These are phyloP conservation scores for Pseudocercospora cruenta DNA, from an alignment of 2,329 filamentous ascomycete genomes.

Conservation along the genomic window DNA sequence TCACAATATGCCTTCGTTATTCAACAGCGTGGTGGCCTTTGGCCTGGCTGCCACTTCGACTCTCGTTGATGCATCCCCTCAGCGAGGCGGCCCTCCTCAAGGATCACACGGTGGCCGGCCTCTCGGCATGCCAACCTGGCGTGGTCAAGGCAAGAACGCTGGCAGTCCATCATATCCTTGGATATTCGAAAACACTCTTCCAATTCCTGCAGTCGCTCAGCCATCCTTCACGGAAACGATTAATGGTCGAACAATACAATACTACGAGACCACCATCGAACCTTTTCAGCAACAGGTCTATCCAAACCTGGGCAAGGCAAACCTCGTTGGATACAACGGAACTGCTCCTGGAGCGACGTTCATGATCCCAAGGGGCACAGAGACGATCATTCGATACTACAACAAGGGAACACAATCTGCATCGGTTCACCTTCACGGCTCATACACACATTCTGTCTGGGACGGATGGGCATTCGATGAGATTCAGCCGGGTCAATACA, in stretches of 20 bases:
- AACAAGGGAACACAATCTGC: constrained; percentile 53
- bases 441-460: constrained; percentile 45
- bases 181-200: constrained; percentile 29
- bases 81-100: constrained; percentile 8
- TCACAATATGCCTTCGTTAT: constrained; percentile 2
- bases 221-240: constrained; percentile 40
- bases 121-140: constrained; percentile 6
- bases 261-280: constrained; percentile 51
- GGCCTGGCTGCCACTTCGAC: constrained; percentile 16
- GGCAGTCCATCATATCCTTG: constrained; percentile 29
- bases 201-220: constrained; percentile 27
- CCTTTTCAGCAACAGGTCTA: constrained; percentile 49
- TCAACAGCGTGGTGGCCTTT: constrained; percentile 12
- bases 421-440: constrained; percentile 61
- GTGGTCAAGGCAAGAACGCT: constrained; percentile 27
- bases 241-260: constrained; percentile 48
- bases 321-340: constrained; percentile 57
- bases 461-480: constrained; percentile 59
- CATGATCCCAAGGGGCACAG: constrained; percentile 52
- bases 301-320: constrained; percentile 45
- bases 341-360: constrained; percentile 60
- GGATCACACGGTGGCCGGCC: background rate
- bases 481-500: constrained; percentile 57
- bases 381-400: constrained; percentile 59
- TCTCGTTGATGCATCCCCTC: constrained; percentile 16